Conservation (phyloP, 2,329 filamentous ascomycete genomes). For the Setomelanomma holmii region DNA sequence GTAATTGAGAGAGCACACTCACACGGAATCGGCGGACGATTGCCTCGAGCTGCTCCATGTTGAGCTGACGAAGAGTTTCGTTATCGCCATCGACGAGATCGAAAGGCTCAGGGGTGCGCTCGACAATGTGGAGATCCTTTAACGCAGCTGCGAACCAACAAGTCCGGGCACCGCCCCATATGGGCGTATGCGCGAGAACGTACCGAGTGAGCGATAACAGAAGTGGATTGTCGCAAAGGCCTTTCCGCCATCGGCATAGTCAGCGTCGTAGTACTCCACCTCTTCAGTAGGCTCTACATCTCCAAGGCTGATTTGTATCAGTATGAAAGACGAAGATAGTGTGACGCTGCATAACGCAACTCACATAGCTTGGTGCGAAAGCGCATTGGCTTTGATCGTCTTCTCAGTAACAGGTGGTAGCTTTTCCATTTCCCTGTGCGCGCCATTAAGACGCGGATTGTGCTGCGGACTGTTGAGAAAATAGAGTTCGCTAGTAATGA, state of each 20-base stretch:
- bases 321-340: too few species aligned
- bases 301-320: constrained; percentile 6
- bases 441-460: not conserved
- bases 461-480: constrained; percentile 8
- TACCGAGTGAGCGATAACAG: constrained; percentile 27
- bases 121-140: constrained; percentile 40
- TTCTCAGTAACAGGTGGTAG: constrained; percentile 20
- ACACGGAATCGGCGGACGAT: constrained; percentile 8
- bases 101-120: constrained; percentile 25
- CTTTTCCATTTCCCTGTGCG: constrained; percentile 26
- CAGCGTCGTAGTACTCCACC: constrained; percentile 10
- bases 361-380: constrained; percentile 15
- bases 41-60: constrained; percentile 10
- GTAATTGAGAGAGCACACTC: not conserved
- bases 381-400: constrained; percentile 18
- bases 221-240: constrained; percentile 28
- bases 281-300: constrained; percentile 2
- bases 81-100: constrained; percentile 9
- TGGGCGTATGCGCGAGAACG: not conserved
- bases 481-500: constrained; percentile 19
- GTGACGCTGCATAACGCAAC: not conserved
- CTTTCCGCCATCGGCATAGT: constrained; percentile 5
- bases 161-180: not conserved
- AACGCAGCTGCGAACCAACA: constrained; percentile 13
- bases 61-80: constrained; percentile 5